Conservation (phyloP, 768 basidiomycete genomes). For the Lactarius hatsudake region DNA sequence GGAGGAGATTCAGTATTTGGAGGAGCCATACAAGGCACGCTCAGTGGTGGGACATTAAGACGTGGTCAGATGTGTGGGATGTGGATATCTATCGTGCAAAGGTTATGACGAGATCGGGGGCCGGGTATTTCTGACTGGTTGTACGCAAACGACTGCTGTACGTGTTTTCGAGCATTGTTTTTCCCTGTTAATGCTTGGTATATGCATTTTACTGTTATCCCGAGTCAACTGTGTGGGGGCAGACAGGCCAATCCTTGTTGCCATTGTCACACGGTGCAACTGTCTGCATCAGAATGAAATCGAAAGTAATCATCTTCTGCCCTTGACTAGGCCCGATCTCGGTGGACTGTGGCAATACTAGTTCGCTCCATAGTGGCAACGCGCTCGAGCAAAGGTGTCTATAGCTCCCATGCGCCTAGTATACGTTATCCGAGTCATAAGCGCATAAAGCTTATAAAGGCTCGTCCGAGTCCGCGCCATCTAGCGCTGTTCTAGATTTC, state of each 20-base stretch:
- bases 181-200: background rate
- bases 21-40: slow-evolving; percentile 25
- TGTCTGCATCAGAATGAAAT: too few species aligned
- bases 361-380: too few species aligned
- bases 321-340: too few species aligned
- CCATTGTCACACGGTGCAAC: too few species aligned
- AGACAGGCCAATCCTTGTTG: too few species aligned
- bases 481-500: background rate
- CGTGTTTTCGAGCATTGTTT: background rate
- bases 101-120: background rate
- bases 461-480: background rate
- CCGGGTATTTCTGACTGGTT: background rate
- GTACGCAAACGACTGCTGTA: background rate
- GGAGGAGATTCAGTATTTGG: slow-evolving; percentile 21
- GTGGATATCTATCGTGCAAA: background rate
- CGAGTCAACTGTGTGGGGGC: background rate
- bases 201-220: background rate
- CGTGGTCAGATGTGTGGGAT: slow-evolving; percentile 21
- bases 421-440: background rate
- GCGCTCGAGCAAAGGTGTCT: too few species aligned
- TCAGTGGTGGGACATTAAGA: slow-evolving; percentile 16
- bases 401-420: too few species aligned
- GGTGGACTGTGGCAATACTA: background rate
- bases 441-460: background rate
- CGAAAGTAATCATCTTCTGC: too few species aligned